Evolutionary conservation across 495 filamentous ascomycete genomes (phyloP).

Genomic region (Penicillium taxi): DNA sequence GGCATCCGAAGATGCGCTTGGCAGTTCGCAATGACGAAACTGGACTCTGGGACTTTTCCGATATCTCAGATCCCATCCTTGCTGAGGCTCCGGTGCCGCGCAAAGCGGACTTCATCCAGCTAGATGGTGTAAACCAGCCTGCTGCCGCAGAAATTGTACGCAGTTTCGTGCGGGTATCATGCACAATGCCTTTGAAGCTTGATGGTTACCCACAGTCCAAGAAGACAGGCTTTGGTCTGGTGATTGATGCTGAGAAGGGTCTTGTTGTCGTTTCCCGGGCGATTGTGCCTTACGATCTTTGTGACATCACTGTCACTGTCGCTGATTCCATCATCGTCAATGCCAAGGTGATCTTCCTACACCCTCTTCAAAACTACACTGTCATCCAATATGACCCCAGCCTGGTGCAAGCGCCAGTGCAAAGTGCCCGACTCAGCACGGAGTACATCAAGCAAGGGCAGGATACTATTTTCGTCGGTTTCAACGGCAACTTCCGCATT

Average conservation of each 20-base stretch:
- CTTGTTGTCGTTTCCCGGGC: constrained; percentile 89
- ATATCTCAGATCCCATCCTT: constrained; percentile 72
- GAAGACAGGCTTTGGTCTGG: constrained; percentile 91
- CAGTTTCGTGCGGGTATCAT: constrained; percentile 89
- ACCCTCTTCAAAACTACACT: constrained; percentile 96
- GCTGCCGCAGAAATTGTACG: constrained; percentile 85
- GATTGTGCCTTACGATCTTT: constrained; percentile 91
- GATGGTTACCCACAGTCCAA: constrained; percentile 90
- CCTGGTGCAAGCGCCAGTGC: constrained; percentile 85
- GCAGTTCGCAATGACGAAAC: constrained; percentile 85
- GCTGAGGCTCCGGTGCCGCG: constrained; percentile 60
- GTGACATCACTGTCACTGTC: constrained; percentile 90
- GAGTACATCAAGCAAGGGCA: constrained; percentile 81
- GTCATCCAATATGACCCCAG: constrained; percentile 91
- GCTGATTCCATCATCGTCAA: constrained; percentile 92
- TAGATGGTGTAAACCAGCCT: constrained; percentile 82
- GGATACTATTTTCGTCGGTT: constrained; percentile 90
- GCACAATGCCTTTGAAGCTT: constrained; percentile 87
- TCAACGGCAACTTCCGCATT: constrained; percentile 90
- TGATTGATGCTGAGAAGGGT: constrained; percentile 92
- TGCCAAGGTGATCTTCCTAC: constrained; percentile 91
- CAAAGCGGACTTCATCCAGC: constrained; percentile 80
- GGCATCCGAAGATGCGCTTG: constrained; percentile 87
- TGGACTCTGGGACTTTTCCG: constrained; percentile 90
- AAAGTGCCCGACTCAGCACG: constrained; percentile 74